Evolutionary conservation across 2,329 filamentous ascomycete species (phyloP).

Genomic region (Mariannaea sp.): DNA sequence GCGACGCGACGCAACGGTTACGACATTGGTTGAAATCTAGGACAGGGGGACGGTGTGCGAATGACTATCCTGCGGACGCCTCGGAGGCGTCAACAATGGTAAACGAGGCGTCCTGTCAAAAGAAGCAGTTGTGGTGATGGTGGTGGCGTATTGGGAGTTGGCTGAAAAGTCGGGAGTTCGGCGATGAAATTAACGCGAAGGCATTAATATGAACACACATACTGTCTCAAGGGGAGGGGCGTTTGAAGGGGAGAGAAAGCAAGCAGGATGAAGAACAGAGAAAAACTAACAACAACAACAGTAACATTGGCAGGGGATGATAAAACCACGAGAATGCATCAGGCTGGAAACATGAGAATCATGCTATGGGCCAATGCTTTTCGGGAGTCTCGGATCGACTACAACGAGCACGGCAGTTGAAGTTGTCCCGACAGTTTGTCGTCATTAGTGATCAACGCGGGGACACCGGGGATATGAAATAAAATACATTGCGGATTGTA

Average conservation of each 20-base stretch:
- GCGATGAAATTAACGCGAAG: background rate
- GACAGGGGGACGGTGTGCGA: background rate
- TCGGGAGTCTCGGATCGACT: background rate
- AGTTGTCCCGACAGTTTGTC: background rate
- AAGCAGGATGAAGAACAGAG: background rate
- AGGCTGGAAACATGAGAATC: background rate
- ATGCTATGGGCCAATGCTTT: background rate
- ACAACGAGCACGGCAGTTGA: background rate
- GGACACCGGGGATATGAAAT: background rate
- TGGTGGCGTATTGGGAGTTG: background rate
- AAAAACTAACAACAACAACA: background rate
- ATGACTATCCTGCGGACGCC: conserved; percentile 8
- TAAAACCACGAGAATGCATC: background rate
- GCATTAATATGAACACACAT: no score
- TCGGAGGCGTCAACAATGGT: background rate
- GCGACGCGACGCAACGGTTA: conserved; percentile 1
- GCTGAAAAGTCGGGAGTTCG: background rate
- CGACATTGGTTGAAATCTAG: background rate
- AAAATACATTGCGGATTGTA: background rate
- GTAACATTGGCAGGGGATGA: background rate
- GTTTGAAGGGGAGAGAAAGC: background rate
- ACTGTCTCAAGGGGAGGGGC: background rate
- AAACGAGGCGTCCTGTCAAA: background rate
- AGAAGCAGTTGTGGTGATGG: background rate
- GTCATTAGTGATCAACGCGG: background rate